Conservation (phyloP, 2,329 filamentous ascomycete species). For the Pseudogymnoascus sp. region DNA sequence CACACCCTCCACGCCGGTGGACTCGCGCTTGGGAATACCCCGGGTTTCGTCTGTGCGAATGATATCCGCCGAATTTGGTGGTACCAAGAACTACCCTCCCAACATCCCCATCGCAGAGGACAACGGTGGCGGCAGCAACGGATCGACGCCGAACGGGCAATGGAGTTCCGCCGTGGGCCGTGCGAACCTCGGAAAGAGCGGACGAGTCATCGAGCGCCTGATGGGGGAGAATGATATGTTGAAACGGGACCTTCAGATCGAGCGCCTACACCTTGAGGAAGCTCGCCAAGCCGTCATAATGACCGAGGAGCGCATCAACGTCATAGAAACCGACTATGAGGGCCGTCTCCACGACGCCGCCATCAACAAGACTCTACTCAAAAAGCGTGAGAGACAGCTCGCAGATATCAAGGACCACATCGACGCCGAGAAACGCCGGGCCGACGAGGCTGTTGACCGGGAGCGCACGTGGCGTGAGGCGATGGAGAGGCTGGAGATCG, state of each 20-base stretch:
- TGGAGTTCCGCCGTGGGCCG: slow-evolving; percentile 64
- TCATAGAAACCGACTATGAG: slow-evolving; percentile 59
- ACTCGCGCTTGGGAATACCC: not conserved
- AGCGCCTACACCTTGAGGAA: slow-evolving; percentile 58
- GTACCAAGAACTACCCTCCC: slow-evolving; percentile 18
- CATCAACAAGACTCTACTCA: slow-evolving; percentile 61
- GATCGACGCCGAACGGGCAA: slow-evolving; percentile 16
- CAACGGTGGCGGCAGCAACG: not conserved
- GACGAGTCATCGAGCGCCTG: slow-evolving; percentile 70
- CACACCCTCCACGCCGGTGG: not conserved
- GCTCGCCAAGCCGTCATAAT: slow-evolving; percentile 59
- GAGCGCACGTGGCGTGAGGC: slow-evolving; percentile 55
- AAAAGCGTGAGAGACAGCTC: slow-evolving; percentile 66
- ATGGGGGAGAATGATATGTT: slow-evolving; percentile 73
- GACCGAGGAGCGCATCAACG: slow-evolving; percentile 63
- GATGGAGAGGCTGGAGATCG: slow-evolving; percentile 51
- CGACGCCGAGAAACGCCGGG: slow-evolving; percentile 54
- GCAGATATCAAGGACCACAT: slow-evolving; percentile 57
- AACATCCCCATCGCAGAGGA: slow-evolving; percentile 18
- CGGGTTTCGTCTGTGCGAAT: slow-evolving; percentile 17
- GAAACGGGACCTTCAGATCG: slow-evolving; percentile 62
- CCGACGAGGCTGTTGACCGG: slow-evolving; percentile 48
- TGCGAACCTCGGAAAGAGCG: slow-evolving; percentile 64
- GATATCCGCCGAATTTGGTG: slow-evolving; percentile 26
- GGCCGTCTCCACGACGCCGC: slow-evolving; percentile 59